A percentile compares a stretch with the other conserved stretches of the same genome.
These are phyloP conservation scores for Acorus calamus DNA, from an alignment of 106 monocot genomes.

Conservation along the genomic window DNA sequence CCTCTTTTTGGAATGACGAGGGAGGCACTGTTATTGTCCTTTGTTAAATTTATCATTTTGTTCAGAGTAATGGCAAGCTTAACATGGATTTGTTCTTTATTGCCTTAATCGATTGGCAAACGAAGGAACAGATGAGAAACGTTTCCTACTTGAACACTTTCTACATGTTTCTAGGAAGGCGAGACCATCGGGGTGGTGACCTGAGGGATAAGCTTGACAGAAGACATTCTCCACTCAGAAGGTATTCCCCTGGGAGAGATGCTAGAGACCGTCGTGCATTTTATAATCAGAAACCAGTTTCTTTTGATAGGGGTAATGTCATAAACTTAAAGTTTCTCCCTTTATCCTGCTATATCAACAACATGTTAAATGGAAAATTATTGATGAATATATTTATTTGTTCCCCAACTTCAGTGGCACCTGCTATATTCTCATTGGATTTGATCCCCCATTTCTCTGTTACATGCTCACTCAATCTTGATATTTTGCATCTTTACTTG, in stretches of 20 bases:
- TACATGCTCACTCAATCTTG: background rate
- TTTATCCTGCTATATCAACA: background rate
- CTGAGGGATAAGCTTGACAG: conserved; percentile 70
- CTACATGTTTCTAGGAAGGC: conserved; percentile 26
- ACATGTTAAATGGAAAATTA: background rate
- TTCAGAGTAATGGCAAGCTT: conserved; percentile 47
- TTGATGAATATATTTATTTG: background rate
- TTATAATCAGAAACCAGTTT: conserved; percentile 31
- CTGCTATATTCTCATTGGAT: background rate
- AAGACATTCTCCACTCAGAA: conserved; percentile 61
- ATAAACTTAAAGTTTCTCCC: background rate
- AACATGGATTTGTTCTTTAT: conserved; percentile 2
- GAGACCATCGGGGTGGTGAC: conserved; percentile 57
- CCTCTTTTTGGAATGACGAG: conserved; percentile 27
- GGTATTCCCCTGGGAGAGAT: conserved; percentile 69
- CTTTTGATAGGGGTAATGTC: conserved; percentile 49
- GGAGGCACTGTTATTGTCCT: conserved; percentile 27
- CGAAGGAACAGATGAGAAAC: background rate
- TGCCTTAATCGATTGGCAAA: background rate
- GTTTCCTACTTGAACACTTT: conserved; percentile 9
- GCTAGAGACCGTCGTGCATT: conserved; percentile 41
- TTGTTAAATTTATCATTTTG: conserved; percentile 42
- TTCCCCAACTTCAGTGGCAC: background rate
- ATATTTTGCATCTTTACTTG: conserved; percentile 12
- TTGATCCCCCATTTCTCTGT: background rate